Conservation (phyloP, 208 protist genomes). For the Leishmania tropica region DNA sequence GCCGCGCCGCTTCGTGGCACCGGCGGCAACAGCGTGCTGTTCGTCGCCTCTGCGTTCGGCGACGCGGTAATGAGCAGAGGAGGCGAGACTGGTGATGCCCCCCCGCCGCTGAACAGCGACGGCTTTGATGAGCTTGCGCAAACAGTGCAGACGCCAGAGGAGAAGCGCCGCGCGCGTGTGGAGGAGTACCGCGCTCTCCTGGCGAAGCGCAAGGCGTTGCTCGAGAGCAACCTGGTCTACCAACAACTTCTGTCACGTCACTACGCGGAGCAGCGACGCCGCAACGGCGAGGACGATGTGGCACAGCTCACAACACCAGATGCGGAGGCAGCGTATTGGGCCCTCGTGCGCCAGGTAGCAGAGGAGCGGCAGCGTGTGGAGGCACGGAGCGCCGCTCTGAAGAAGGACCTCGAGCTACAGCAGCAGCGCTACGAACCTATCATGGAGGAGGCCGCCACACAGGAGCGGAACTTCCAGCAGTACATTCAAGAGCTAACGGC, state of each 20-base stretch:
- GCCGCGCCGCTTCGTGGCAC: slow-evolving; percentile 6
- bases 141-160: slow-evolving; percentile 28
- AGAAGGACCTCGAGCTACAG: slow-evolving; percentile 54
- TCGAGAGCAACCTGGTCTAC: slow-evolving; percentile 65
- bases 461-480: slow-evolving; percentile 78
- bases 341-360: slow-evolving; percentile 57
- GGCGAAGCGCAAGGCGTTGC: slow-evolving; percentile 46
- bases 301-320: slow-evolving; percentile 56
- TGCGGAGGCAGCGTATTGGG: slow-evolving; percentile 82
- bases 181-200: slow-evolving; percentile 68
- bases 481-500: slow-evolving; percentile 67
- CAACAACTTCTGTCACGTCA: slow-evolving; percentile 78
- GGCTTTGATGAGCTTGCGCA: slow-evolving; percentile 19
- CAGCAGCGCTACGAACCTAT: slow-evolving; percentile 56
- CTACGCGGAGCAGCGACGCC: slow-evolving; percentile 79
- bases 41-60: slow-evolving; percentile 3
- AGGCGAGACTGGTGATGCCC: slow-evolving; percentile 7
- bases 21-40: slow-evolving; percentile 3
- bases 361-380: slow-evolving; percentile 58
- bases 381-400: slow-evolving; percentile 37
- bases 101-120: slow-evolving; percentile 7
- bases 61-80: slow-evolving; percentile 1
- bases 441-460: slow-evolving; percentile 58
- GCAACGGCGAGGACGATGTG: slow-evolving; percentile 69
- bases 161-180: slow-evolving; percentile 43